Base-by-base conservation (phyloP, 306 rosid species). In the Cicer pinnatifidum region DNA sequence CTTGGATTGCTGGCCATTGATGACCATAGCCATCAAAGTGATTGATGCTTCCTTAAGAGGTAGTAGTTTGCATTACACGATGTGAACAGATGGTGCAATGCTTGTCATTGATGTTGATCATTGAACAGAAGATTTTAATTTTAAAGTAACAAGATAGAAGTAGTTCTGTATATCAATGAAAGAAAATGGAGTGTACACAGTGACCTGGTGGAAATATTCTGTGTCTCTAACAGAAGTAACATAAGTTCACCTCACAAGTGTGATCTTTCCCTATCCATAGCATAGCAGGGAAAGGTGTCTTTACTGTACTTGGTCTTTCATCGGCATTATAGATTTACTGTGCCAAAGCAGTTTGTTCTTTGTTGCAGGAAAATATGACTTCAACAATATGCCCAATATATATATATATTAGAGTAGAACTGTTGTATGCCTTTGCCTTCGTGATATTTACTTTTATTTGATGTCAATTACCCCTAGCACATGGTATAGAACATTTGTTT, bases 21-120 rank as follows among this genome's bases (percentile, higher is more conserved):
- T 94, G 99, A 94, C 97, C 20, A 78, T 87, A 81, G 92, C 93
- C 63, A 85, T 91, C 85, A 91, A 94, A 88, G 96, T 94, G 78
- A 84, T 91, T 9, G 89, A 91, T 84, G 53, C 89, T 64, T 58
- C 93, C 75, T 90, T 91, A 56, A 83, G 96, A 91, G 97, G 97
- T 94, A 73, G 69, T 48, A 64, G 13, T 65, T 47, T 57, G 23
- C 38, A 54, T 72, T 73, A 54, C 46, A 40, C 50, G 75, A 70
- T 35, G 68, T 51, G 62, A 57, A 70, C 47, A 73, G 20, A 9
- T 11, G 58, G 5, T 47, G 56, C 66, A 40, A 3, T 20, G 44
- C 47, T 54, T 62, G 53, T 20, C 11, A 51, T 52, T 61, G 51
- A 74, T 57, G 63, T 15, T 54, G 46, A 58, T 35, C 52, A 56